Evolutionary conservation across 2,329 filamentous ascomycete species (phyloP), one percentile per base, ranked within the genome.

Genomic region (Sporothrix protearum): DNA sequence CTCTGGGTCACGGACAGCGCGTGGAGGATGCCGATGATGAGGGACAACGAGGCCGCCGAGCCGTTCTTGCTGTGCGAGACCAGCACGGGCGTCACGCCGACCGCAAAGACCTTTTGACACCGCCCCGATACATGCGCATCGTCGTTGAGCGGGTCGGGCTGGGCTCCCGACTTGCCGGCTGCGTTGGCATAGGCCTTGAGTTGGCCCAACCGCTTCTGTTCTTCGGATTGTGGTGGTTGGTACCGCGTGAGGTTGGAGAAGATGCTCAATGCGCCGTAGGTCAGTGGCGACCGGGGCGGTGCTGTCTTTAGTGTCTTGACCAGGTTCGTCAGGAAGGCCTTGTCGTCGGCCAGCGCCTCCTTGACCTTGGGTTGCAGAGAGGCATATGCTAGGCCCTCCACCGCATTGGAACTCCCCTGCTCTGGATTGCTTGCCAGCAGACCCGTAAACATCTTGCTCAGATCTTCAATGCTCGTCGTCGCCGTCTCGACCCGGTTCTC

Each of bases 151-250:
- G 88, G 87, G 77, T 94, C 88, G 0, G 86, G 83, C 2, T 85
- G 82, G 22, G n/a, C 28, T 0, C 86, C 78, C 2, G 57, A 30
- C 73, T 88, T 87, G 77, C 93, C 94, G 5, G 90, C 89, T 0
- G 93, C 92, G 78, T 97, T 93, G 16, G 96, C 96, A 77, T 98
- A 99, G 1, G 94, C 93, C 83, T 97, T 97, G 59, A 99, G 86
- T 79, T 99, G 92, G 6, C 88, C 88, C 83, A 99, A 93, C 77
- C 92, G 93, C 82, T 95, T 96, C 77, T 97, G 91, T 80, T 99
- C 96, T 74, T 97, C 95, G 0, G 93, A 91, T 53, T 94, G 84
- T 8, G 84, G 84, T 7, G 94, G 94, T 53, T 88, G 86, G 78
- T 97, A 98, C 39, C 87, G 85, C 16, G 93, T 97, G 68, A 99